A percentile compares a stretch with the other conserved stretches of the same genome.
Evolutionary conservation across 805 yeast species (phyloP).

Genomic region (Zygoascus flipseniorum): DNA sequence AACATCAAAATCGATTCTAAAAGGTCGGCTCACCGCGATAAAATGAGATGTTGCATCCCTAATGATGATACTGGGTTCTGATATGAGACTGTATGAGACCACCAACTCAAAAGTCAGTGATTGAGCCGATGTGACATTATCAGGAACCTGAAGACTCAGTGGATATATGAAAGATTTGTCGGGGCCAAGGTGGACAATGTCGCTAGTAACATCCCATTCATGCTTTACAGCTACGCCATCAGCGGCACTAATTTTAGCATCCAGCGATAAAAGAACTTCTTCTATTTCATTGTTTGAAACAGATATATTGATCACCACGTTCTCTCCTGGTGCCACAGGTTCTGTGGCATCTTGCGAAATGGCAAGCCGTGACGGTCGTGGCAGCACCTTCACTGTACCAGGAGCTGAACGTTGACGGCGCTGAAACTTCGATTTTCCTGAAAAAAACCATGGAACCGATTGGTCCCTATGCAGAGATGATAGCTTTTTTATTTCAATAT

Average conservation of each 20-base stretch:
- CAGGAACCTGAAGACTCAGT: conserved; percentile 5
- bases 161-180: background rate
- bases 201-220: background rate
- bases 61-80: conserved; percentile 21
- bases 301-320: conserved; percentile 9
- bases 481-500: background rate
- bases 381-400: conserved; percentile 6
- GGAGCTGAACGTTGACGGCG: conserved; percentile 2
- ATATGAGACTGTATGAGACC: conserved; percentile 10
- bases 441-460: background rate
- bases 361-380: conserved; percentile 26
- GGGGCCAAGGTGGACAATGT: background rate
- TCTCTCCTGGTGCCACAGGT: conserved; percentile 22
- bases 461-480: background rate
- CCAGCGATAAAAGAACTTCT: conserved; percentile 13
- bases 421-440: background rate
- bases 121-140: background rate
- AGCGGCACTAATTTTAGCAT: conserved; percentile 9
- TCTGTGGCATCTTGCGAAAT: conserved; percentile 13
- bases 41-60: conserved; percentile 16
- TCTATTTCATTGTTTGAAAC: conserved; percentile 23
- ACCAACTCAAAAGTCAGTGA: conserved; percentile 13
- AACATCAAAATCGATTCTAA: conserved; percentile 30
- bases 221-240: conserved; percentile 2
- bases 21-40: conserved; percentile 25